phyloP scores from a whole-genome alignment of 345 rosid genomes.

The Pugionium cornutum region DNA sequence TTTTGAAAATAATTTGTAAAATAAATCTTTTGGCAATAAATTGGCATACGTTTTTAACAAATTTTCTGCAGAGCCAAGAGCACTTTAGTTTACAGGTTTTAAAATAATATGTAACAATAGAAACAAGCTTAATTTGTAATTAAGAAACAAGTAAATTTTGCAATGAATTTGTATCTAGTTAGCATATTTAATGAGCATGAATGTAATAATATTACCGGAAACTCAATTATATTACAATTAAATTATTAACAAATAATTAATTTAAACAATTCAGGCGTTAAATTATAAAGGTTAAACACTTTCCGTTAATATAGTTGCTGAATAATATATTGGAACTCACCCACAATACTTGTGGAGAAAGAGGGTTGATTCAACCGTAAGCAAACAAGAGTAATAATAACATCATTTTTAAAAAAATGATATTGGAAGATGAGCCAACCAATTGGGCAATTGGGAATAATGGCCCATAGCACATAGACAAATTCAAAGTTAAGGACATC shows the following conservation, averaged over 20 bases:
- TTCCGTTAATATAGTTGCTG: constrained; percentile 5
- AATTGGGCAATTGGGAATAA: constrained; percentile 18
- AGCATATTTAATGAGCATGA: neutral
- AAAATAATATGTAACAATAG: too few relatives aligned
- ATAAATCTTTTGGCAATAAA: too few relatives aligned
- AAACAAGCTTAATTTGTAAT: too few relatives aligned
- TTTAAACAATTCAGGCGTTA: too few relatives aligned
- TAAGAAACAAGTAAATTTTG: neutral
- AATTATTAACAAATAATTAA: too few relatives aligned
- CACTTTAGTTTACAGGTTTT: too few relatives aligned
- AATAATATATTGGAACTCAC: constrained; percentile 5
- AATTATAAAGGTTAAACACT: neutral
- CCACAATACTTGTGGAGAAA: constrained; percentile 22
- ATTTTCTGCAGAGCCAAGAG: too few relatives aligned
- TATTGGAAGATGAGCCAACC: constrained; percentile 16
- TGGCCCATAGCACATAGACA: constrained; percentile 28
- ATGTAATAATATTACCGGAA: neutral
- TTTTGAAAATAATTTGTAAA: too few relatives aligned
- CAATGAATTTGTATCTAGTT: neutral
- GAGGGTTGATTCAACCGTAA: constrained; percentile 22
- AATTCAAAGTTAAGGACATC: constrained; percentile 26
- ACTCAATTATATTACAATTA: too few relatives aligned
- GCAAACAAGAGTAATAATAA: constrained; percentile 8
- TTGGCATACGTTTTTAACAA: too few relatives aligned
- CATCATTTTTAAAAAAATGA: neutral